phyloP scores from a whole-genome alignment of 306 rosid genomes.

The Erythrophleum fordii region DNA sequence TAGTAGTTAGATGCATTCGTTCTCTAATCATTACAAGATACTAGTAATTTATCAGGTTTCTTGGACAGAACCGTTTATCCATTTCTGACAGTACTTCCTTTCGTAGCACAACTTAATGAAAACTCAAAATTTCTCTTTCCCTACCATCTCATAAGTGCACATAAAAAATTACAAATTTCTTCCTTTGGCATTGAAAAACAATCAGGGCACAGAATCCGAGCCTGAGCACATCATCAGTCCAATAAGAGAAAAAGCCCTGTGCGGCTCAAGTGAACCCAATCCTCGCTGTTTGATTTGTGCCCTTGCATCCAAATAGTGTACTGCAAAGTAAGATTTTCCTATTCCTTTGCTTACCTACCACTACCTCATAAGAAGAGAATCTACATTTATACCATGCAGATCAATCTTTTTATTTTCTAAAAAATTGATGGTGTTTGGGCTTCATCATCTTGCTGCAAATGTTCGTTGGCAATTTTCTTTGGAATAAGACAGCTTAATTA shows the following conservation, averaged over 20 bases:
- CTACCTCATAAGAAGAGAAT: slow-evolving; percentile 14
- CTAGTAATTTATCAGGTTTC: neutral
- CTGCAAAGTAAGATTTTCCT: neutral
- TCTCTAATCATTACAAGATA: neutral
- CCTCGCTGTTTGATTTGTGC: neutral
- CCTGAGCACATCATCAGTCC: neutral
- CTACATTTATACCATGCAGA: neutral
- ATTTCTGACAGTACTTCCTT: neutral
- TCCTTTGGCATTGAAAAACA: neutral
- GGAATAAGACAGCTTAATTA: neutral
- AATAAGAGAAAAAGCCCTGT: neutral
- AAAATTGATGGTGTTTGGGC: slow-evolving; percentile 5
- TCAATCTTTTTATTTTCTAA: slow-evolving; percentile 8
- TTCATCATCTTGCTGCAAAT: neutral
- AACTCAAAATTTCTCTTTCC: neutral
- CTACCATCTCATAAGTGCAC: neutral
- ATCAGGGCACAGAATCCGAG: neutral
- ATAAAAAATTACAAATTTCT: slow-evolving; percentile 14
- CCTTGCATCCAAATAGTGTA: neutral
- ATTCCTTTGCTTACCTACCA: neutral
- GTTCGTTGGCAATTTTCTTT: neutral
- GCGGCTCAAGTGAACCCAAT: neutral
- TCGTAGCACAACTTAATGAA: neutral
- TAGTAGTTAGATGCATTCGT: neutral
- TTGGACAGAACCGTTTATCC: neutral